phyloP scores from a whole-genome alignment of 129 eudicot species.

The Artemisia annua region DNA sequence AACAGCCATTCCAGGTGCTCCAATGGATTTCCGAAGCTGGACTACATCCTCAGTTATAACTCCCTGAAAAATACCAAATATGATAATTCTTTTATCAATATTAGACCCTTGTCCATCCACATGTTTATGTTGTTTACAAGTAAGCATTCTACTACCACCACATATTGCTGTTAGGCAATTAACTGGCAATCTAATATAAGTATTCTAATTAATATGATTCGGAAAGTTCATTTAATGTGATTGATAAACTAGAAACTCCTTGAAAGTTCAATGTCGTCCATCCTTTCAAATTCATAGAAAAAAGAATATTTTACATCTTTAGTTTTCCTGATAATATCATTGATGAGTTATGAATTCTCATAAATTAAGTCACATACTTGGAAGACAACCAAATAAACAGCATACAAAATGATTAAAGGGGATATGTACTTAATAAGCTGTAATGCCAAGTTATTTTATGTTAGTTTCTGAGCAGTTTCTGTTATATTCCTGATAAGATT shows the following conservation, averaged over 20 bases:
- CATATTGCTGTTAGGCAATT: conserved; percentile 11
- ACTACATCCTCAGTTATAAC: conserved; percentile 97
- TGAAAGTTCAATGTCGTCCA: not conserved
- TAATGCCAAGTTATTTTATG: not conserved
- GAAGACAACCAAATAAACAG: conserved; percentile 4
- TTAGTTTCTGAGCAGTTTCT: not conserved
- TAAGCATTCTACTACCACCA: conserved; percentile 7
- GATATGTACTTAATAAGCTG: not conserved
- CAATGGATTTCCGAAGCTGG: conserved; percentile 81
- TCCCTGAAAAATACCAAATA: conserved; percentile 45
- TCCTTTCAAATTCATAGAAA: not conserved
- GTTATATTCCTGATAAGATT: not conserved
- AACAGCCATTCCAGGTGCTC: conserved; percentile 99
- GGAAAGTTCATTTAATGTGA: not conserved
- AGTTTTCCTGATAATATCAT: not conserved
- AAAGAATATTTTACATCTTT: not conserved
- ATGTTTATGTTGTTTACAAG: not conserved
- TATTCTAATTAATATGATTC: conserved; percentile 13
- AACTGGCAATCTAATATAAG: conserved; percentile 5
- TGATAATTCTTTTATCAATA: not conserved
- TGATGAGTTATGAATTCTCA: not conserved
- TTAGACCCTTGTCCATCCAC: not conserved
- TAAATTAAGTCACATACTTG: conserved; percentile 7
- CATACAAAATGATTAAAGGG: not conserved
- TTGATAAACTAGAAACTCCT: conserved; percentile 9